Base-by-base conservation (phyloP, 768 basidiomycete genomes). In the Neoboletus brunneissimus region DNA sequence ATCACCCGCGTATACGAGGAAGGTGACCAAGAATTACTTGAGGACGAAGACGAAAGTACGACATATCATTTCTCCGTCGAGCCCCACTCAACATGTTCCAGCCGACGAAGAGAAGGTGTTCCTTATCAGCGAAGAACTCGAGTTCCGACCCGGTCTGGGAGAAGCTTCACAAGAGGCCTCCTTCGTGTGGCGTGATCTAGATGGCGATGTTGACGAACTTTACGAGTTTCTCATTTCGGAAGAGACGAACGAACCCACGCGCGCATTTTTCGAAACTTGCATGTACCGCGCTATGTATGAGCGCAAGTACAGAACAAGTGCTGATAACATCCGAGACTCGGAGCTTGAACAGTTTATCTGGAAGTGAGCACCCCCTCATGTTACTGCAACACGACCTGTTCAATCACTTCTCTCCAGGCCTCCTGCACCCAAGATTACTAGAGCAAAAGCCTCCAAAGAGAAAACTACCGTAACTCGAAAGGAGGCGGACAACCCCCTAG, bases 271-370 rank as follows among this genome's bases (percentile, higher is more conserved):
- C 68, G 94, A 98, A 74, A 87, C 87, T 25, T 91, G 94, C 74
- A 89, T 98, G 81, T 91, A 96, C 64, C 86, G 91, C 29, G 96
- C 96, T 56, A 94, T 98, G 86, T 98, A 88, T 72, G 97, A 99
- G 69, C 84, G 94, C 73, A 95, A 94, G 76, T 88, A 89, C 76
- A 86, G 79, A 64, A 76, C 63, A 49, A 84, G 82, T 62, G 89
- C 91, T 12, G 87, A 91, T 53, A 81, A 78, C 57, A 81, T 87
- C 18, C 72, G 70, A 31, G 88, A 92, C 63, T 72, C 77, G 1
- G 85, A 89, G 32, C 75, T 98, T 35, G 82, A 87, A 32, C 83
- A 91, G 65, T 91, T 98, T 66, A 83, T 89, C 22, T 89, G 87
- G 82, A 80, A 80, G 90, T 94, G 64, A 72, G 89, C 81, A 23